Evolutionary conservation across 768 basidiomycete genomes (phyloP).

Genomic region (Leccinum rimulosum): DNA sequence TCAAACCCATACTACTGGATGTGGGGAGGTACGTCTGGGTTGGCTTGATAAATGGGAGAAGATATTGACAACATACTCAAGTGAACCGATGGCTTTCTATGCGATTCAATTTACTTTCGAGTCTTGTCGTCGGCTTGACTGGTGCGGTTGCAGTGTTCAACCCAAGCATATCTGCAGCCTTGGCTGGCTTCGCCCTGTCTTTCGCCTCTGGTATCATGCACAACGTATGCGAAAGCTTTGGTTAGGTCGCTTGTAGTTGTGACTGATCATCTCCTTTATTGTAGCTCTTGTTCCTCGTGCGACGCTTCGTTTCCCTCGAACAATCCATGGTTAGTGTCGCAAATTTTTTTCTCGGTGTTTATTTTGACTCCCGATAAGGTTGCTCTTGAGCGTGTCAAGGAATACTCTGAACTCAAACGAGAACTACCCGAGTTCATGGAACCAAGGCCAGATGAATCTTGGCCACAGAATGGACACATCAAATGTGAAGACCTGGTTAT

Average conservation of each 20-base stretch:
- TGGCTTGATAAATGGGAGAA: neutral
- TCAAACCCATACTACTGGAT: slow-evolving; percentile 86
- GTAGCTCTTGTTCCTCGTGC: slow-evolving; percentile 64
- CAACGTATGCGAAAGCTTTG: slow-evolving; percentile 43
- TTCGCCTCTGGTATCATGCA: slow-evolving; percentile 76
- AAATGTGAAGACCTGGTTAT: slow-evolving; percentile 74
- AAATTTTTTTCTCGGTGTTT: neutral
- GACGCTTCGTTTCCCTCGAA: slow-evolving; percentile 83
- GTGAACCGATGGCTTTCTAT: slow-evolving; percentile 90
- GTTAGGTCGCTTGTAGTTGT: neutral
- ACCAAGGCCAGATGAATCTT: slow-evolving; percentile 73
- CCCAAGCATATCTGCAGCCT: slow-evolving; percentile 71
- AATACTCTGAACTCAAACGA: slow-evolving; percentile 75
- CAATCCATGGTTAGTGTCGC: slow-evolving; percentile 76
- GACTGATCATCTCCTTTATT: slow-evolving; percentile 18
- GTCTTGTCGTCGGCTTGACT: slow-evolving; percentile 69
- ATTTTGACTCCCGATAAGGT: slow-evolving; percentile 44
- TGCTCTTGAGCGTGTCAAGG: slow-evolving; percentile 85
- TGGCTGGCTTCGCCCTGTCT: slow-evolving; percentile 83
- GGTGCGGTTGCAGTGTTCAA: slow-evolving; percentile 64
- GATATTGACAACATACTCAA: slow-evolving; percentile 27
- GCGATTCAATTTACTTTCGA: slow-evolving; percentile 81
- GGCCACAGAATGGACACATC: slow-evolving; percentile 74
- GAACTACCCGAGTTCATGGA: slow-evolving; percentile 87
- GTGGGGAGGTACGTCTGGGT: slow-evolving; percentile 64